Conservation (phyloP, 805 yeast genomes). For the Sugiyamaella floridensis region DNA sequence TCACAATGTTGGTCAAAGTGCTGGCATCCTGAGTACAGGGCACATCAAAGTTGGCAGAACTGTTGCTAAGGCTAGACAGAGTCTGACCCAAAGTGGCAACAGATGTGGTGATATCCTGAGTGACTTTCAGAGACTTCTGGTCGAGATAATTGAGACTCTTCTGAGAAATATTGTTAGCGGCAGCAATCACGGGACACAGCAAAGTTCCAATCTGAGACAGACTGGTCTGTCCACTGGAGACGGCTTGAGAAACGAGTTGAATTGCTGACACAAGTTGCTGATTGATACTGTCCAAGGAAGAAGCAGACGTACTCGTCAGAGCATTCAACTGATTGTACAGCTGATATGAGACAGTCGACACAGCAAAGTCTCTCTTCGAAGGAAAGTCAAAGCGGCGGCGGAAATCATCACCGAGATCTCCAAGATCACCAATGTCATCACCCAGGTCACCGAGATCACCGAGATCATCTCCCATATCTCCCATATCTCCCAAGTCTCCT, state of each 20-base stretch:
- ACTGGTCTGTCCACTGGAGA: background rate
- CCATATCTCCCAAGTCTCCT: background rate
- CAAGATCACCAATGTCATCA: background rate
- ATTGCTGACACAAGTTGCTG: background rate
- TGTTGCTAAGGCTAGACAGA: background rate
- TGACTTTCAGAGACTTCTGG: background rate
- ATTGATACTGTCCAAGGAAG: background rate
- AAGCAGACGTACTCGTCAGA: background rate
- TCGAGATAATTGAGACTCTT: background rate
- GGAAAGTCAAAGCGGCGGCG: background rate
- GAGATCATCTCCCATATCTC: background rate
- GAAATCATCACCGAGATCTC: background rate
- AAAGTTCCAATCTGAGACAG: background rate
- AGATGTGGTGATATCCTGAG: background rate
- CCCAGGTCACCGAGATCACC: background rate
- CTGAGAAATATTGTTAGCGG: background rate
- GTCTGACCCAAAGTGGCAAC: conserved; percentile 5
- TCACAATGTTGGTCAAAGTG: background rate
- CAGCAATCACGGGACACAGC: background rate
- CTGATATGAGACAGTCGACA: background rate
- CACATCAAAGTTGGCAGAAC: conserved; percentile 1
- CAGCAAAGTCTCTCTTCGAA: background rate
- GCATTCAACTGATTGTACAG: background rate
- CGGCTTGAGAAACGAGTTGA: background rate
- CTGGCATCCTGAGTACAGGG: background rate